Evolutionary conservation across 257 asterid species (phyloP).

Genomic region (Forsythia suspensa): DNA sequence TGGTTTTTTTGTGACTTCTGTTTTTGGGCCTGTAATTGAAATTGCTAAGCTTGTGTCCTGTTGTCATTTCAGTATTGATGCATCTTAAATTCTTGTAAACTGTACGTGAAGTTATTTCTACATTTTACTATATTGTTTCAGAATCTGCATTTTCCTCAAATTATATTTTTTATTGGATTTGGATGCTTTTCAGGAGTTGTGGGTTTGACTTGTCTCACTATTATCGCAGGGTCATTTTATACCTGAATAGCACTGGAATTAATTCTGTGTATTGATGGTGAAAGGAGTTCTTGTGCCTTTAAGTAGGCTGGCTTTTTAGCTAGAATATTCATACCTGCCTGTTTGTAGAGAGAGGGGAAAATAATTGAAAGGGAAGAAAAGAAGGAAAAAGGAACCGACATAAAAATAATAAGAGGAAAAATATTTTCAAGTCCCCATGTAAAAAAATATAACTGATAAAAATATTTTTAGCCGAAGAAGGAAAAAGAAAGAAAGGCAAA

Average conservation of each 20-base stretch:
- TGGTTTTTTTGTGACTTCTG: not conserved
- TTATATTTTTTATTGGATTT: constrained; percentile 27
- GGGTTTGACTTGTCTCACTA: constrained; percentile 37
- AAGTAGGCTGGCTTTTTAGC: constrained; percentile 27
- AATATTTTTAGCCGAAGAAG: constrained; percentile 1
- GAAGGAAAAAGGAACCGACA: not conserved
- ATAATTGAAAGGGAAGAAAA: constrained; percentile 15
- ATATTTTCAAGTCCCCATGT: constrained; percentile 33
- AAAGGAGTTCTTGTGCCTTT: constrained; percentile 53
- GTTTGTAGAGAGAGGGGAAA: constrained; percentile 21
- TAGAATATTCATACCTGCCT: constrained; percentile 36
- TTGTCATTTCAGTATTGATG: not conserved
- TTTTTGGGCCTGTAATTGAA: not conserved
- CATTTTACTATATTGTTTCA: constrained; percentile 16
- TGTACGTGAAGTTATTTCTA: not conserved
- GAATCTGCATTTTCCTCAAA: constrained; percentile 2
- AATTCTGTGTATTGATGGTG: constrained; percentile 57
- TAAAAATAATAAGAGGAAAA: constrained; percentile 23
- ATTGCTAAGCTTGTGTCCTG: not conserved
- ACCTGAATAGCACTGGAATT: constrained; percentile 63
- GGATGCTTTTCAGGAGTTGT: constrained; percentile 40
- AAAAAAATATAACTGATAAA: constrained; percentile 24
- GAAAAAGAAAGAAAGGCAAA: not conserved
- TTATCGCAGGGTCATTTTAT: constrained; percentile 65
- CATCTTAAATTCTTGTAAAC: not conserved